phyloP scores from a whole-genome alignment of 345 rosid species.

The Populus tremula region DNA sequence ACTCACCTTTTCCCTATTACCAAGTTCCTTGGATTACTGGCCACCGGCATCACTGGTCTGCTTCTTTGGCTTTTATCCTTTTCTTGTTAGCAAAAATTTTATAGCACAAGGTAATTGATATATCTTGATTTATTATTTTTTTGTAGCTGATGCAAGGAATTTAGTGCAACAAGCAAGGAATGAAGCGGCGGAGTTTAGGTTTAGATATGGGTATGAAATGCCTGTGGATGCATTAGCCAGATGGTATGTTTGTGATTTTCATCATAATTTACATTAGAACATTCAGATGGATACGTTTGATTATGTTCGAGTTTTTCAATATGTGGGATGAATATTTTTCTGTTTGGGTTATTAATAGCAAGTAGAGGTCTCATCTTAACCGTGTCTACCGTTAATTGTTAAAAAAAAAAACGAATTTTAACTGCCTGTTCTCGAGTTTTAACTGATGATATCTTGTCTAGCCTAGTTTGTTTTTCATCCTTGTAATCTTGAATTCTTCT shows the following conservation, averaged over 20 bases:
- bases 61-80: not conserved
- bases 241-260: conserved; percentile 39
- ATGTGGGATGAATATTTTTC: not conserved
- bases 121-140: not conserved
- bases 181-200: conserved; percentile 97
- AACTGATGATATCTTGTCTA: not conserved
- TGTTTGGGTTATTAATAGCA: not conserved
- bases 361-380: not conserved
- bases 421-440: too few relatives aligned
- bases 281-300: not conserved
- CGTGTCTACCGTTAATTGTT: not conserved
- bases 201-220: conserved; percentile 95
- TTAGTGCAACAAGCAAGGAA: conserved; percentile 97
- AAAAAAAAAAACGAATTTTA: too few relatives aligned
- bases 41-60: conserved; percentile 96
- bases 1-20: conserved; percentile 90
- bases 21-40: conserved; percentile 82
- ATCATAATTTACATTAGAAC: not conserved
- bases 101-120: not conserved
- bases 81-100: not conserved
- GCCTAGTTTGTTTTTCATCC: not conserved
- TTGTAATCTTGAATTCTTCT: not conserved
- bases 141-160: conserved; percentile 95
- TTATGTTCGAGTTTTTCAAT: not conserved
- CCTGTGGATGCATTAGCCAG: conserved; percentile 91